Base-by-base conservation (phyloP, 352 stramenopile genomes). In the Elongisporangium senticosum region DNA sequence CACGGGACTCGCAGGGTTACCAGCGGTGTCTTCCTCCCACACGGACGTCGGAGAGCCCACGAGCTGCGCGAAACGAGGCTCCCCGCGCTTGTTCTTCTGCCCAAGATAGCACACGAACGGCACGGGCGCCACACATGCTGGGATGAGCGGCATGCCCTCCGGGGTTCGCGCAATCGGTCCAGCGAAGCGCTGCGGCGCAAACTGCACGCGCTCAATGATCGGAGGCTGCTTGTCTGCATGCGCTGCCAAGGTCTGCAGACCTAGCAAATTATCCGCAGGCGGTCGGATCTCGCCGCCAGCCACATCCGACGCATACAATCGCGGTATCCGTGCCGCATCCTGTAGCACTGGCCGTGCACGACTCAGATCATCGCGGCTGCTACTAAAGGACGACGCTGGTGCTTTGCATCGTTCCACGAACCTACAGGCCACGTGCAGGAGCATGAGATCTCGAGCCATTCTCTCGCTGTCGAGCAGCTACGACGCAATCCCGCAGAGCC, bases 11-110 rank as follows among this genome's bases (percentile, higher is more conserved):
- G 13, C 33, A 17, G 33, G 33, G 11, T 43, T 43, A 21, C 63
- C 63, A 19, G 40, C 55, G 37, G 22, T 53, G 28, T 54, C 69
- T 17, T 67, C 59, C 43, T 84, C 65, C 64, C 67, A 84, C 47
- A 75, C 61, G 14, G 67, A 76, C 15, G 65, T 74, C 7, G 74
- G 74, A 15, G 74, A 83, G 22, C 51, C 71, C 52, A 65, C 62
- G 37, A 74, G 59, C 21, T 74, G 62, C 0, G 43, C 53, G n/a
- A 73, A 14, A 24, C 63, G 51, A 21, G 64, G 59, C 22, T 72
- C 76, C 7, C 64, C 68, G 21, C 65, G 67, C 23, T 80, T 80
- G 56, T 59, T 68, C 19, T 70, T 62, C 23, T 63, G 62, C 0
- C 64, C 69, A 17, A 75, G 59, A 21, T 74, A 69, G 7, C 65